These are phyloP conservation scores for Catharanthus roseus DNA, from an alignment of 257 asterid species.

Conservation along the genomic window DNA sequence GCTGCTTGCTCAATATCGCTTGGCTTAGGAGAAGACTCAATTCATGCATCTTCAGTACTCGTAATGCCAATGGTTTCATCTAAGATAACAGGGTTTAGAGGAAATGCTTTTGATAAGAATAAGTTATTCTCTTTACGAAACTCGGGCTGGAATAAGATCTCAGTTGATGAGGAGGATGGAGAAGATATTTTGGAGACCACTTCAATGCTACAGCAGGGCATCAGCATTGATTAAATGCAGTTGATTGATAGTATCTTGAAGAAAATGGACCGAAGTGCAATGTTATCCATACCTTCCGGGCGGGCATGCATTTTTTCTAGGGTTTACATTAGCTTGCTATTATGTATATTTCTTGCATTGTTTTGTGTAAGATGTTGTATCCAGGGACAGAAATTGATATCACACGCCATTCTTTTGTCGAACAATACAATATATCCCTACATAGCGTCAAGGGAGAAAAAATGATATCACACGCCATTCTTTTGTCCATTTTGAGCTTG, in stretches of 20 bases:
- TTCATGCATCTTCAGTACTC: conserved; percentile 74
- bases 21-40: conserved; percentile 77
- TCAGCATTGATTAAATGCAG: conserved; percentile 1
- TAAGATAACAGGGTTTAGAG: conserved; percentile 81
- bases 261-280: background rate
- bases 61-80: conserved; percentile 98
- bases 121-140: conserved; percentile 50
- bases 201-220: conserved; percentile 46
- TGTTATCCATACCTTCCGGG: background rate
- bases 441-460: background rate
- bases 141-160: conserved; percentile 62
- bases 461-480: background rate
- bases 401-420: background rate
- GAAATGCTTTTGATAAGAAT: conserved; percentile 43
- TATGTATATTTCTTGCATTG: background rate
- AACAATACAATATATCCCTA: too few species aligned
- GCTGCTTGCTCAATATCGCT: conserved; percentile 67
- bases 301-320: background rate
- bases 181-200: conserved; percentile 44
- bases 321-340: background rate
- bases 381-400: background rate
- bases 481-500: background rate
- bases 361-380: background rate
- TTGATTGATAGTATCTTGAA: background rate
- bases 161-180: conserved; percentile 52